Percentiles rank a stretch among this genome's conserved stretches.
Conservation (phyloP, 176 grass and related monocot genomes). For the Dactylis glomerata region DNA sequence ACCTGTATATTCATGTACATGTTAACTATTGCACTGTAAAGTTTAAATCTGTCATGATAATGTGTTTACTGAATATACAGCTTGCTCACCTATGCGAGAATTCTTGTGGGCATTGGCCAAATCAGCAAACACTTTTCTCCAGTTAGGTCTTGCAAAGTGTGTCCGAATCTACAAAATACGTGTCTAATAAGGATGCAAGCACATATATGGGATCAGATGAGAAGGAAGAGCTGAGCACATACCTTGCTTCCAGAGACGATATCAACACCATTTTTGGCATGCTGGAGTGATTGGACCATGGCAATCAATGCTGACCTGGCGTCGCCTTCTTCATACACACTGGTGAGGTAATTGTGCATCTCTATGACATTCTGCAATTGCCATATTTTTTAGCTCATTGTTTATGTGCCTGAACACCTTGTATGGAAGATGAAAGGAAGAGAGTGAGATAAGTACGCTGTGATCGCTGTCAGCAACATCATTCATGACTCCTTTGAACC, state of each 20-base stretch:
- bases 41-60: background rate
- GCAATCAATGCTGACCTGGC: constrained; percentile 90
- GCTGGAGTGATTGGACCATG: constrained; percentile 95
- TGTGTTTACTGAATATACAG: background rate
- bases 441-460: constrained; percentile 45
- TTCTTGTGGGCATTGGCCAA: constrained; percentile 75
- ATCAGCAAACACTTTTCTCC: constrained; percentile 97
- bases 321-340: constrained; percentile 99
- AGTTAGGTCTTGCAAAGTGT: constrained; percentile 97
- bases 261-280: constrained; percentile 89
- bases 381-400: constrained; percentile 36
- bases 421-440: constrained; percentile 9
- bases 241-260: constrained; percentile 95
- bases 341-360: constrained; percentile 99
- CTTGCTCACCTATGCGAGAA: constrained; percentile 77
- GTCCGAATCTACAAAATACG: constrained; percentile 72
- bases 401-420: background rate
- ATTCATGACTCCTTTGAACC: constrained; percentile 99
- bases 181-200: background rate
- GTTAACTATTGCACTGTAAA: background rate
- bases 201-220: background rate
- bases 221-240: background rate
- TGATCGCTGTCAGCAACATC: constrained; percentile 90
- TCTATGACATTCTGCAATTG: constrained; percentile 86
- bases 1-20: constrained; percentile 50